Percentiles rank a stretch among this genome's conserved stretches.
Conservation (phyloP, 495 filamentous ascomycete species). For the Annulohypoxylon maeteangense region DNA sequence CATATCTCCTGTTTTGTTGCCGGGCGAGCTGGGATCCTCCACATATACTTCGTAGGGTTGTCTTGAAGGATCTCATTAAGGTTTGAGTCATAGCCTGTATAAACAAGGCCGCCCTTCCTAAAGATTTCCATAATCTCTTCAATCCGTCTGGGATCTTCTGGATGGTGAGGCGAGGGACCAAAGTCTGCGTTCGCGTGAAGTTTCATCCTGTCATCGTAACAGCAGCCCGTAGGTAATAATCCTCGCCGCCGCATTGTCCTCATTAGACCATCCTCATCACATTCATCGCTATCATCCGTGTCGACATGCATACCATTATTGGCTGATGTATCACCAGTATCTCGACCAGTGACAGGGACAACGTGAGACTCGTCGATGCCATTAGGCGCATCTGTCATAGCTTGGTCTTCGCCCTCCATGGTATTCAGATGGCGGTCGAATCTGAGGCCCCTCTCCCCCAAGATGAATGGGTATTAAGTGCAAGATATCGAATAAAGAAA, state of each 20-base stretch:
- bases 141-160: conserved; percentile 92
- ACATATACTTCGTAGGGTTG: conserved; percentile 69
- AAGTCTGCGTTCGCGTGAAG: conserved; percentile 83
- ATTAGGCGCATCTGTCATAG: conserved; percentile 53
- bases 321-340: conserved; percentile 32
- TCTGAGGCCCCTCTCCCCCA: not conserved
- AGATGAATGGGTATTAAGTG: not conserved
- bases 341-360: conserved; percentile 13
- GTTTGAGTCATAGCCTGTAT: conserved; percentile 58
- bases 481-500: not conserved
- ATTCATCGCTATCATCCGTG: conserved; percentile 45
- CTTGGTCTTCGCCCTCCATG: conserved; percentile 56
- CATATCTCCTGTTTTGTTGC: conserved; percentile 82
- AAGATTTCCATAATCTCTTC: conserved; percentile 88
- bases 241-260: conserved; percentile 41
- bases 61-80: conserved; percentile 57
- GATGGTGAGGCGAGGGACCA: conserved; percentile 78
- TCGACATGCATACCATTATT: conserved; percentile 45
- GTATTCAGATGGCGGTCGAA: conserved; percentile 8
- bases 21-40: conserved; percentile 76
- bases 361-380: conserved; percentile 46
- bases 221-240: conserved; percentile 74
- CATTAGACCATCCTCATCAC: conserved; percentile 31
- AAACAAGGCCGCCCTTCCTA: conserved; percentile 78
- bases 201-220: conserved; percentile 94